Evolutionary conservation across 768 basidiomycete genomes (phyloP).

Genomic region (Cyclocybe cylindracea): DNA sequence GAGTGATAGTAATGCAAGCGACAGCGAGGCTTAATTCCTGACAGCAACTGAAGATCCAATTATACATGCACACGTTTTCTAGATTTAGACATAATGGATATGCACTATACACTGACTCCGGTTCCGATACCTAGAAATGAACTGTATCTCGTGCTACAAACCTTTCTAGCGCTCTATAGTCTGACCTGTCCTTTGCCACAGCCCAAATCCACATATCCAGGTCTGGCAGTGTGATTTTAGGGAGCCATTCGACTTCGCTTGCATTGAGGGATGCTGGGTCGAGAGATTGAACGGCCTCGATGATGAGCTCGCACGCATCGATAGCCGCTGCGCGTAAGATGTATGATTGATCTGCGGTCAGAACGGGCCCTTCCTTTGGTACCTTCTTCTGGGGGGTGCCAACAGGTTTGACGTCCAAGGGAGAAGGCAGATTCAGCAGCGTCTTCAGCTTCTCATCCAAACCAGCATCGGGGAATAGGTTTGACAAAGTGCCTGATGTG

Average conservation of each 20-base stretch:
- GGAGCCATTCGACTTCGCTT: constrained; percentile 48
- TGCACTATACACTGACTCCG: neutral
- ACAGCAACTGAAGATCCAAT: constrained; percentile 1
- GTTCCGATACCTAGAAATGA: constrained; percentile 55
- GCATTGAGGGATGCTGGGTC: constrained; percentile 12
- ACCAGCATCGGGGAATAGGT: constrained; percentile 50
- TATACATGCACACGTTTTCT: neutral
- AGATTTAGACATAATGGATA: neutral
- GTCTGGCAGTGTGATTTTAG: constrained; percentile 55
- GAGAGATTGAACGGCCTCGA: constrained; percentile 49
- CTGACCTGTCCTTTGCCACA: constrained; percentile 74
- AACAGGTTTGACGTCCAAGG: neutral
- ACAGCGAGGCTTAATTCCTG: constrained; percentile 29
- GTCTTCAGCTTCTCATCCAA: constrained; percentile 35
- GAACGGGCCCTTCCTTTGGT: constrained; percentile 47
- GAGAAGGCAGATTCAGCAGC: constrained; percentile 38
- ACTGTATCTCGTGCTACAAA: constrained; percentile 68
- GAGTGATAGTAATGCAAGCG: constrained; percentile 83
- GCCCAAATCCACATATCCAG: constrained; percentile 84
- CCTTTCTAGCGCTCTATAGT: constrained; percentile 66
- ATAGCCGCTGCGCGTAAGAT: constrained; percentile 78
- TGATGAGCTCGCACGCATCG: constrained; percentile 73
- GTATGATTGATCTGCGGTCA: constrained; percentile 65
- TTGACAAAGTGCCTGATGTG: constrained; percentile 39
- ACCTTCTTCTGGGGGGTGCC: constrained; percentile 9